A percentile compares a stretch with the other conserved stretches of the same genome.
Conservation (phyloP, 163 green algal genomes). For the Chloromonas sp. region DNA sequence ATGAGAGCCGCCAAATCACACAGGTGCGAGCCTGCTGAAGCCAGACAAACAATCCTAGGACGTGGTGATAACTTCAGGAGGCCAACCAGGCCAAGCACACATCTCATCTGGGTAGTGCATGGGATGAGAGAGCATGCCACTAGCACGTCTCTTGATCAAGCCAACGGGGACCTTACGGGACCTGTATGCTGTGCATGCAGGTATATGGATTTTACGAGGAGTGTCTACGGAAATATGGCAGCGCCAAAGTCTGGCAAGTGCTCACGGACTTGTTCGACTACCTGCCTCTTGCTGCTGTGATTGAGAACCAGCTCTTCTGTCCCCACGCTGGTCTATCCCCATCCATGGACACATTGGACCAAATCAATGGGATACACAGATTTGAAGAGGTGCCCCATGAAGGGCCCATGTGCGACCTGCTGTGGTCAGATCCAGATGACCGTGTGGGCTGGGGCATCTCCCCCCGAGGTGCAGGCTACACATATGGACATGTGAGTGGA, state of each 20-base stretch:
- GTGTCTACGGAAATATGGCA: conserved; percentile 96
- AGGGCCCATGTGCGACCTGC: conserved; percentile 97
- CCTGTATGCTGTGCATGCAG: neutral
- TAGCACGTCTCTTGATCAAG: too few relatives aligned
- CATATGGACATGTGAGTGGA: conserved; percentile 76
- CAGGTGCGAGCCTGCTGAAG: conserved; percentile 70
- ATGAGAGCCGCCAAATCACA: conserved; percentile 98
- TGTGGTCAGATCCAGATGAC: conserved; percentile 97
- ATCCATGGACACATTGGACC: conserved; percentile 92
- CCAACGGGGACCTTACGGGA: too few relatives aligned
- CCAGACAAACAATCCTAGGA: too few relatives aligned
- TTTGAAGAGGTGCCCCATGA: conserved; percentile 97
- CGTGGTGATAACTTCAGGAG: too few relatives aligned
- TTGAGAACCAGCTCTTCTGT: conserved; percentile 87
- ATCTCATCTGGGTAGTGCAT: too few relatives aligned
- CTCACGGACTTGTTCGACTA: conserved; percentile 99
- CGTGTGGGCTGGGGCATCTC: conserved; percentile 94
- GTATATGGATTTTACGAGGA: conserved; percentile 98
- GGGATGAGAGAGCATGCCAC: too few relatives aligned
- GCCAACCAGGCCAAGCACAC: too few relatives aligned
- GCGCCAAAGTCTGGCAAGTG: conserved; percentile 93
- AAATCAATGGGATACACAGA: conserved; percentile 76
- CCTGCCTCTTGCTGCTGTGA: conserved; percentile 77
- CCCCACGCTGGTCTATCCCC: conserved; percentile 92
- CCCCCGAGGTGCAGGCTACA: conserved; percentile 93